Conservation (phyloP, 768 basidiomycete genomes). For the Aureoboletus auriporus region DNA sequence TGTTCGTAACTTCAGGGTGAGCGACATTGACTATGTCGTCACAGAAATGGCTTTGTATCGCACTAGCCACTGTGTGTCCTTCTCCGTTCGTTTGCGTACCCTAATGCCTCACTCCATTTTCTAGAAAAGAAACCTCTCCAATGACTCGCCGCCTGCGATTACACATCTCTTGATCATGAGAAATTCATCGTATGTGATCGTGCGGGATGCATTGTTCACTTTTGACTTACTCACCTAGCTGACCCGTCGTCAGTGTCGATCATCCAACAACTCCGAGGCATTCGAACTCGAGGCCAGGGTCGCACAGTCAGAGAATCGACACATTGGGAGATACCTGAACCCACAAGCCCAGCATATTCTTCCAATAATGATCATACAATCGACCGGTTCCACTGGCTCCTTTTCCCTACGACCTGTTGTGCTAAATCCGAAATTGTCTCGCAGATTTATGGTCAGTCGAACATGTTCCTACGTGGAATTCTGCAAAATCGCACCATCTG, state of each 20-base stretch:
- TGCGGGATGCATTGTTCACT: constrained; percentile 14
- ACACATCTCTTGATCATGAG: constrained; percentile 38
- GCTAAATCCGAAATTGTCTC: neutral
- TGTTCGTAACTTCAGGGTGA: constrained; percentile 25
- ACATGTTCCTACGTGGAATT: constrained; percentile 41
- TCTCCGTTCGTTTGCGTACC: neutral
- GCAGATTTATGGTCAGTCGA: constrained; percentile 22
- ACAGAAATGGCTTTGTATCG: constrained; percentile 25
- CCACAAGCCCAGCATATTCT: constrained; percentile 21
- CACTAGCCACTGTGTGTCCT: constrained; percentile 28
- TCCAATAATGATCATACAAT: constrained; percentile 21
- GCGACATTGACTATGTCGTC: constrained; percentile 26
- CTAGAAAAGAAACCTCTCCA: constrained; percentile 30
- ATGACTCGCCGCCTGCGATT: constrained; percentile 45
- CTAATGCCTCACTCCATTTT: neutral
- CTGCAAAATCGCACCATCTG: constrained; percentile 39
- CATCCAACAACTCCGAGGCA: constrained; percentile 18
- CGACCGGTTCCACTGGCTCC: constrained; percentile 38
- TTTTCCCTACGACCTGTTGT: neutral
- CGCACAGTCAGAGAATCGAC: constrained; percentile 17
- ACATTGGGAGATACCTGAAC: constrained; percentile 18
- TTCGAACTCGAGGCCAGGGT: constrained; percentile 14
- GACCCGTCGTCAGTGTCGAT: constrained; percentile 21
- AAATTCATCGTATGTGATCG: constrained; percentile 19
- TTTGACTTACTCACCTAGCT: constrained; percentile 15